Conservation (phyloP, 768 basidiomycete species). For the Omphalotus guepiniiformis region DNA sequence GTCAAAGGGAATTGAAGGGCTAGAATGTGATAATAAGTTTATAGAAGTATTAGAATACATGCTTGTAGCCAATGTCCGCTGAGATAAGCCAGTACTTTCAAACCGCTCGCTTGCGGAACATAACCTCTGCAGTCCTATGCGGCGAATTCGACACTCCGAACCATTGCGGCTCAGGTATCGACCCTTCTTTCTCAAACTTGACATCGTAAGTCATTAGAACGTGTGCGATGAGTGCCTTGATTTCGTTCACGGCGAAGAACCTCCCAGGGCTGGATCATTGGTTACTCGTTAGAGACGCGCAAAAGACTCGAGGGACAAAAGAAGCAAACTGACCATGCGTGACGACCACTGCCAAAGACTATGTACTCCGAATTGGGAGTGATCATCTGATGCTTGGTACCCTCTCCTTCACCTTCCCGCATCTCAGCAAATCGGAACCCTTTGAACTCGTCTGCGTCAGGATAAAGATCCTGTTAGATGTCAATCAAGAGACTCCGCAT, state of each 20-base stretch:
- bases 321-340: slow-evolving; percentile 14
- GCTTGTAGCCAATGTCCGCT: too few species aligned
- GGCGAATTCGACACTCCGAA: background rate
- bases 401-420: slow-evolving; percentile 4
- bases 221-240: slow-evolving; percentile 9
- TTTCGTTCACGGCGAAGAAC: slow-evolving; percentile 10
- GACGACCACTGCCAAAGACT: slow-evolving; percentile 18
- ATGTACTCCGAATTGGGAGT: slow-evolving; percentile 9
- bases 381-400: slow-evolving; percentile 12
- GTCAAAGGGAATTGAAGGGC: too few species aligned
- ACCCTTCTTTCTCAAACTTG: slow-evolving; percentile 10
- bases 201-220: slow-evolving; percentile 15
- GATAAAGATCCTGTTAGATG: background rate
- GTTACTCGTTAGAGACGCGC: background rate
- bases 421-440: slow-evolving; percentile 9
- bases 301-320: background rate
- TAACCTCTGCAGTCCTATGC: slow-evolving; percentile 1
- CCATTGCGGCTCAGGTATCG: slow-evolving; percentile 2
- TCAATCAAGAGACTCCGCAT: background rate
- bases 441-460: background rate
- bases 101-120: slow-evolving; percentile 4
- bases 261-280: slow-evolving; percentile 4
- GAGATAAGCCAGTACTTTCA: too few species aligned
- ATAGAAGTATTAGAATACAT: too few species aligned
- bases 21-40: too few species aligned